Percentiles rank a stretch among this genome's conserved stretches.
Evolutionary conservation across 495 filamentous ascomycete species (phyloP).

Genomic region (Glarea lozoyensis): DNA sequence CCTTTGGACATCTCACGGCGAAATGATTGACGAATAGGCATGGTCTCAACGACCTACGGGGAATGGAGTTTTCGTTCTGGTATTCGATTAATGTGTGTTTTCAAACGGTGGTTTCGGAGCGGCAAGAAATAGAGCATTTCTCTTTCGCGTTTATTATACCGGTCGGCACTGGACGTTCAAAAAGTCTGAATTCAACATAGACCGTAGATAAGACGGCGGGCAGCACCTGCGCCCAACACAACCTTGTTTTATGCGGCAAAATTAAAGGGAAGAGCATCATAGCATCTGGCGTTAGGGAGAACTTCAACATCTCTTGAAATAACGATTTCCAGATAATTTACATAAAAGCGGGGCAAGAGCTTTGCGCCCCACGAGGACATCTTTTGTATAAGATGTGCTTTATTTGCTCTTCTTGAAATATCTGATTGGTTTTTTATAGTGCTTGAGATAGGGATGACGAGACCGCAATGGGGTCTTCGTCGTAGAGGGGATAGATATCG

Average conservation of each 20-base stretch:
- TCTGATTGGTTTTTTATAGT: too few species aligned
- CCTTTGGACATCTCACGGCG: constrained; percentile 23
- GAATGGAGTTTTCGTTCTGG: constrained; percentile 2
- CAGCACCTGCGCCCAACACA: neutral
- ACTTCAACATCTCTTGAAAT: constrained; percentile 24
- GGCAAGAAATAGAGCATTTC: too few species aligned
- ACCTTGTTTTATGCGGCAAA: constrained; percentile 5
- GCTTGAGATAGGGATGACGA: too few species aligned
- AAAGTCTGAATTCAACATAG: constrained; percentile 27
- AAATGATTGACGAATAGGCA: constrained; percentile 21
- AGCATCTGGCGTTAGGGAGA: constrained; percentile 24
- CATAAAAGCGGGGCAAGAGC: too few species aligned
- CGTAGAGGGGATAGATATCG: too few species aligned
- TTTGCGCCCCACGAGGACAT: too few species aligned
- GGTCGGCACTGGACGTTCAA: constrained; percentile 1
- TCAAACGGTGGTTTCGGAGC: neutral
- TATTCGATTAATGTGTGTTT: neutral
- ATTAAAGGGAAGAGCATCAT: constrained; percentile 19
- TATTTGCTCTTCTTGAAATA: too few species aligned
- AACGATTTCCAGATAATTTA: constrained; percentile 4
- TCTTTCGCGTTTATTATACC: too few species aligned
- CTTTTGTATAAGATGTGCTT: too few species aligned
- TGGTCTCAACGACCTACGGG: constrained; percentile 23
- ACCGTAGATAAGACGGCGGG: constrained; percentile 25
- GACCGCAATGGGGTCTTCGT: too few species aligned